Conservation (phyloP, 306 rosid genomes). For the Trifolium subterraneum region DNA sequence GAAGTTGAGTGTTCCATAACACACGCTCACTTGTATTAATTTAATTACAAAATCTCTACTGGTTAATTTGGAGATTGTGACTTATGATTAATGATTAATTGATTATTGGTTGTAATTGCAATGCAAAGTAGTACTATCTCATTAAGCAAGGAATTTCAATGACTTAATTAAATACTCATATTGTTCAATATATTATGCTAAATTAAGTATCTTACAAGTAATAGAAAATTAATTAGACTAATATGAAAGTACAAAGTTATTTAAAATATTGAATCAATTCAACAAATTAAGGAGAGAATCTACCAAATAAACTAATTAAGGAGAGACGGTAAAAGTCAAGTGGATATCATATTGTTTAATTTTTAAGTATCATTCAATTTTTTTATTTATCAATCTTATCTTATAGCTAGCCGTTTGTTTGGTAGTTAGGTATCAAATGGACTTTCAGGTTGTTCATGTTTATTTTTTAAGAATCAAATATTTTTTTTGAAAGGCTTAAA, state of each 20-base stretch:
- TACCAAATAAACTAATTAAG: neutral
- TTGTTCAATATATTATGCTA: no score
- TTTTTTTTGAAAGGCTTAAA: no score
- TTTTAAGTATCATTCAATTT: neutral
- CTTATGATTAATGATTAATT: no score
- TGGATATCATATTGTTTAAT: neutral
- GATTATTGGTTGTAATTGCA: neutral
- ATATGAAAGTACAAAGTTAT: no score
- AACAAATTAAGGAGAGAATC: neutral
- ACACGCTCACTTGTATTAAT: slow-evolving; percentile 23
- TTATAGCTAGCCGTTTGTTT: neutral
- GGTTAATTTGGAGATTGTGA: no score
- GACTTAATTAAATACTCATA: neutral
- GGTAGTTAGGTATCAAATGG: neutral
- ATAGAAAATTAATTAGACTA: neutral
- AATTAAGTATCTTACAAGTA: neutral
- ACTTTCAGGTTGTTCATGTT: no score
- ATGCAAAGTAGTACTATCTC: neutral
- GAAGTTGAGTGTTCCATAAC: slow-evolving; percentile 20
- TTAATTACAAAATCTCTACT: neutral
- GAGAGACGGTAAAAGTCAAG: neutral
- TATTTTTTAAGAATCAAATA: no score
- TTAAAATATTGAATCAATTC: no score
- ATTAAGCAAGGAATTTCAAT: neutral
- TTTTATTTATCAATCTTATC: no score